Conservation (phyloP, 139 green algal genomes). For the Micractinium sp. region DNA sequence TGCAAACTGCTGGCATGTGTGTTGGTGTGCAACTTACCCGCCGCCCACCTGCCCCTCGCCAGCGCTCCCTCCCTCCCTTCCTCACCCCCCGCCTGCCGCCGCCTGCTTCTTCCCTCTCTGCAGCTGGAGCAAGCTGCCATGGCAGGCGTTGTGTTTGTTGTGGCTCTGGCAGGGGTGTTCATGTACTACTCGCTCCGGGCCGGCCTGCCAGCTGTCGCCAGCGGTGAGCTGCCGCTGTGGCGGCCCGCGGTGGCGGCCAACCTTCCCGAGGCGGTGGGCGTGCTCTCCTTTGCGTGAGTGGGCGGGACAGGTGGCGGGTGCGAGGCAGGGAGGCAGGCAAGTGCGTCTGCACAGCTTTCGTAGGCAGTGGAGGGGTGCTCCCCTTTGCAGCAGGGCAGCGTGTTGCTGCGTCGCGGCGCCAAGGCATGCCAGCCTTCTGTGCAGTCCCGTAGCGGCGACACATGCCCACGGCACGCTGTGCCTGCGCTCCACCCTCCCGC, state of each 20-base stretch:
- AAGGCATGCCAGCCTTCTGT: too few relatives aligned
- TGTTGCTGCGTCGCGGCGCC: too few relatives aligned
- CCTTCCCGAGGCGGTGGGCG: conserved; percentile 54
- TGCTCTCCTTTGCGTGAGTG: conserved; percentile 61
- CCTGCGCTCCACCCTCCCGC: too few relatives aligned
- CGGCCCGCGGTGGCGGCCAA: conserved; percentile 6
- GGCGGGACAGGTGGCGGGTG: too few relatives aligned
- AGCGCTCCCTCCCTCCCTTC: not conserved
- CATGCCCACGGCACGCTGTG: too few relatives aligned
- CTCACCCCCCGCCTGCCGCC: not conserved
- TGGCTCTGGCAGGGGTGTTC: conserved; percentile 62
- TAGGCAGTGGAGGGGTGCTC: too few relatives aligned
- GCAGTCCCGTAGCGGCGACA: too few relatives aligned
- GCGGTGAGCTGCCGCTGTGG: conserved; percentile 71
- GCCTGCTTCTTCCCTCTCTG: not conserved
- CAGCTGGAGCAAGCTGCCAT: conserved; percentile 77
- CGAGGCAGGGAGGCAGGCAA: too few relatives aligned
- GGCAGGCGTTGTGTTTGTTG: conserved; percentile 69
- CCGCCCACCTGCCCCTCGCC: not conserved
- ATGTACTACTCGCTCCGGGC: conserved; percentile 3
- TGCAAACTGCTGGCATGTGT: too few relatives aligned
- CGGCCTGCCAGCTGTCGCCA: conserved; percentile 71
- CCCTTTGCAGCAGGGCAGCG: too few relatives aligned
- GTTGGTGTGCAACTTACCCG: not conserved
- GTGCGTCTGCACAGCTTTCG: too few relatives aligned